Conservation (phyloP, 495 filamentous ascomycete genomes). For the Neurospora africana region DNA sequence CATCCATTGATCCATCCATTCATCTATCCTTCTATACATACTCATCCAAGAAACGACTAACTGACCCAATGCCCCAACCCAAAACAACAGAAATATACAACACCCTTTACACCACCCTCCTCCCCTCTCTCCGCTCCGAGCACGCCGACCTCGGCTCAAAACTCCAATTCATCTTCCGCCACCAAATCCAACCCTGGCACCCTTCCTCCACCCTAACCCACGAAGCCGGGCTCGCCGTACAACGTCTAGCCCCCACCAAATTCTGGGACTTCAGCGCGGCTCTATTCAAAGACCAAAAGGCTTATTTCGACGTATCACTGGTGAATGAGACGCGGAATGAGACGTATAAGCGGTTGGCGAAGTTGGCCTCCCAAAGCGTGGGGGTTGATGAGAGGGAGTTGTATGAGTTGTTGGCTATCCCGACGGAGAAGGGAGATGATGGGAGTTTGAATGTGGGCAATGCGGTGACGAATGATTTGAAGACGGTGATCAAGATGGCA, state of each 20-base stretch:
- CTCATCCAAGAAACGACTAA: background rate
- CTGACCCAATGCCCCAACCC: background rate
- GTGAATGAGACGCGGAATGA: constrained; percentile 73
- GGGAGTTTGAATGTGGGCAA: constrained; percentile 69
- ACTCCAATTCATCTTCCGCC: constrained; percentile 69
- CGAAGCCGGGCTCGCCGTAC: constrained; percentile 75
- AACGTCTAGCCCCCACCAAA: constrained; percentile 50
- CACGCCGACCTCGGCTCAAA: constrained; percentile 43
- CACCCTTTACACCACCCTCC: constrained; percentile 38
- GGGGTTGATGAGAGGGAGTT: constrained; percentile 58
- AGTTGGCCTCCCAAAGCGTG: constrained; percentile 47
- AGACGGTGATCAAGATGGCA: constrained; percentile 71
- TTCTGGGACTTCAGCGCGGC: constrained; percentile 70
- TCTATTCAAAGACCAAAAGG: constrained; percentile 58
- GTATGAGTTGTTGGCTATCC: constrained; percentile 52
- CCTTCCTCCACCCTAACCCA: constrained; percentile 79
- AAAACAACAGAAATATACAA: constrained; percentile 49
- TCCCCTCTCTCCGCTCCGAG: constrained; percentile 45
- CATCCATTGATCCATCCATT: too few species aligned
- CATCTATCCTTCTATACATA: constrained; percentile 12
- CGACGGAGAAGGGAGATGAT: constrained; percentile 48
- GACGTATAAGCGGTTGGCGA: constrained; percentile 70
- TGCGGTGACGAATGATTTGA: constrained; percentile 71
- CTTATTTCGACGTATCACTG: constrained; percentile 73
- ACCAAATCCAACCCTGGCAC: constrained; percentile 95